phyloP scores from a whole-genome alignment of 192 early-diverging fungal species.

The Cetraspora pellucida region DNA sequence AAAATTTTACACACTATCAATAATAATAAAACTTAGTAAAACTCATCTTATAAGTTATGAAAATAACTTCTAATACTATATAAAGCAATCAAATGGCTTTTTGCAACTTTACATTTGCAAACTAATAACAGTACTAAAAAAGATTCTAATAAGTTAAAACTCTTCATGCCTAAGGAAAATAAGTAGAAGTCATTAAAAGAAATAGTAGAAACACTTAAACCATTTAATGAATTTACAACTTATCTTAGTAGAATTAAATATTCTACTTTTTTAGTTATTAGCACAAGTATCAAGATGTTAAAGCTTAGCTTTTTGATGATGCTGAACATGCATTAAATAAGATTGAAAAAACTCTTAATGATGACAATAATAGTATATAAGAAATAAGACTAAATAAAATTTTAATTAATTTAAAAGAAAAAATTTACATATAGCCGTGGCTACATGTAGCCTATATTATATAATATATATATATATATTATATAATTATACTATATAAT shows the following conservation, averaged over 20 bases:
- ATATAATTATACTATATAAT: no score
- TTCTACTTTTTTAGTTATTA: conserved; percentile 4
- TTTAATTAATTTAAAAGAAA: no score
- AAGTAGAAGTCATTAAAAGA: background rate
- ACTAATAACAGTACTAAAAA: background rate
- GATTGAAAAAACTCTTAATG: no score
- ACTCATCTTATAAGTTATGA: background rate
- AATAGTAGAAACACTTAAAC: background rate
- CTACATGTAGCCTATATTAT: no score
- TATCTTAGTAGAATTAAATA: conserved; percentile 18
- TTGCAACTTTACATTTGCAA: background rate
- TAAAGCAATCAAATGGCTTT: background rate
- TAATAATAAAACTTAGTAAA: background rate
- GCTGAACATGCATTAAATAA: no score
- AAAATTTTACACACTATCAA: conserved; percentile 1
- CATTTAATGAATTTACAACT: conserved; percentile 8
- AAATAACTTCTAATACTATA: background rate
- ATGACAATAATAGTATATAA: no score
- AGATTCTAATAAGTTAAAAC: background rate
- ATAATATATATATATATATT: no score
- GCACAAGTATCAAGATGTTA: background rate
- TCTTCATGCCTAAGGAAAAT: background rate
- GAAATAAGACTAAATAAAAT: no score
- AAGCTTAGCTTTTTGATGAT: background rate
- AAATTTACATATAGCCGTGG: no score